Base-by-base conservation (phyloP, 169 alveolate species). In the Theileria sp. region DNA sequence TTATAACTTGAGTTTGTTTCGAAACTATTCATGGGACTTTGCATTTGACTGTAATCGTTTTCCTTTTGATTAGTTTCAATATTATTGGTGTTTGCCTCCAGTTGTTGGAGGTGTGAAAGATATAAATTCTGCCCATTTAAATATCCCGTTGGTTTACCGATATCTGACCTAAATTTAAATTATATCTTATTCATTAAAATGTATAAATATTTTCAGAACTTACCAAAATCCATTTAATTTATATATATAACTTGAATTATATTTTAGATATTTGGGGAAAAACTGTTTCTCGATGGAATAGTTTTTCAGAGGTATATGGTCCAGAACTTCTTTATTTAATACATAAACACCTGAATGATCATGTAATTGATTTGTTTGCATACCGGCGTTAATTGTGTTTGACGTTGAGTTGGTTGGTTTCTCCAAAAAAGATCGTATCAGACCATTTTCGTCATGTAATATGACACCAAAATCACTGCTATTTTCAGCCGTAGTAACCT, bases 401-500 rank as follows among this genome's bases (percentile, higher is more conserved):
- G 97, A 95, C 6, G 95, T 93, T 79, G 91, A 95, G 76, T 93
- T 90, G 79, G 80, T 68, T 13, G 99, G 99, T 86, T 97, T 97
- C 92, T 97, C 99, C 19, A 96, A 95, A 83, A 97, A 97, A 23
- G 87, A 83, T 25, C 87, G 77, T 26, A 97, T 95, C 87, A 88
- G 87, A 9, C 96, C 93, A 12, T 88, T 88, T 32, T 92, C 96
- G 75, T 96, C 97, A 69, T 94, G 92, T 6, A 97, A 87, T n/a
- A 97, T 95, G 0, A 97, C 99, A 15, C 99, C 99, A 81, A 92
- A 98, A 83, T 94, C 95, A 2, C 98, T 92, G 28, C 99, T 99
- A 79, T 98, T 98, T 75, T 94, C 94, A 7, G 96, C 99, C 80
- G 94, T 92, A 26, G 97, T 96, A 54, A 96, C 92, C 76, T 95